phyloP scores from a whole-genome alignment of 2,329 filamentous ascomycete species.

The Orbilia javanica region DNA sequence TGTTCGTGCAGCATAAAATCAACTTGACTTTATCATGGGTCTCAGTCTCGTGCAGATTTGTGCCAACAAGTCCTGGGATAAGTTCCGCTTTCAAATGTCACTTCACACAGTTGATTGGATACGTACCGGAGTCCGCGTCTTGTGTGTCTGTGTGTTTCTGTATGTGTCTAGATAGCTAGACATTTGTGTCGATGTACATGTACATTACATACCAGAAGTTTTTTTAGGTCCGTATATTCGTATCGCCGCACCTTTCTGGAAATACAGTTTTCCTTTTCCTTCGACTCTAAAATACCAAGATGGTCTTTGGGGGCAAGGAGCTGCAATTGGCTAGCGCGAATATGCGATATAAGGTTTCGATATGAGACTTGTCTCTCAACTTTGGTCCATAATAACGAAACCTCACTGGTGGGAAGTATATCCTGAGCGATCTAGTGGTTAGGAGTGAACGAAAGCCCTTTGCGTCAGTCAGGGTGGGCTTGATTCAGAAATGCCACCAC shows the following conservation, averaged over 20 bases:
- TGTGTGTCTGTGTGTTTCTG: neutral
- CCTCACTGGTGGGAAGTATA: conserved; percentile 55
- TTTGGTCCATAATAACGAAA: neutral
- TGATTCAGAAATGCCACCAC: conserved; percentile 12
- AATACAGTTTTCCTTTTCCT: conserved; percentile 3
- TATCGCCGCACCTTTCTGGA: neutral
- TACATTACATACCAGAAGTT: neutral
- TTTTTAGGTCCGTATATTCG: conserved; percentile 1
- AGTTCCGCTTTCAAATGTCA: conserved; percentile 19
- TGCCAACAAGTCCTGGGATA: conserved; percentile 33
- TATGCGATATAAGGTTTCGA: conserved; percentile 39
- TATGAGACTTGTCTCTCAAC: conserved; percentile 49
- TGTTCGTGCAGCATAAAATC: conserved; percentile 37
- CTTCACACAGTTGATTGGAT: conserved; percentile 3
- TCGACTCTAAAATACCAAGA: neutral
- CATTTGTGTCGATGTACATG: neutral
- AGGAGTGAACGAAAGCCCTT: conserved; percentile 2
- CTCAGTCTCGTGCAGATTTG: conserved; percentile 38
- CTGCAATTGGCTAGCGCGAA: conserved; percentile 38
- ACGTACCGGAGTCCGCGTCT: neutral
- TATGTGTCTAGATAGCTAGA: neutral
- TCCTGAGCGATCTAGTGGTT: conserved; percentile 27
- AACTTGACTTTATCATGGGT: conserved; percentile 49
- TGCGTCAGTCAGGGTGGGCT: conserved; percentile 11
- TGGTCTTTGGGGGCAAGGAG: neutral